phyloP scores from a whole-genome alignment of 140 eudicot genomes.

The Senecio squalidus region DNA sequence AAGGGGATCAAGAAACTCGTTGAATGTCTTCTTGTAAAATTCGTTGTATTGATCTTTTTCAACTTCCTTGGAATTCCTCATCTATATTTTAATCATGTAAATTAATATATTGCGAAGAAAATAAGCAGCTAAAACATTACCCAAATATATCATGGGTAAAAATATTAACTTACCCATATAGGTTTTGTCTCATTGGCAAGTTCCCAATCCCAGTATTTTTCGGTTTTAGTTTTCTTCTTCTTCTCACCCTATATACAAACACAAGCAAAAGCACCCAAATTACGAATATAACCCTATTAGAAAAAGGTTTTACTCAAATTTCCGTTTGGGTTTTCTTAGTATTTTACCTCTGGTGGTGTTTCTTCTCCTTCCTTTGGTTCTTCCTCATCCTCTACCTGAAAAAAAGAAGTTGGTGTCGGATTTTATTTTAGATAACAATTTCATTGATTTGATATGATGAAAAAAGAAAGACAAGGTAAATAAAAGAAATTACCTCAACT shows the following conservation, averaged over 20 bases:
- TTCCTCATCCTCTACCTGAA: conserved; percentile 92
- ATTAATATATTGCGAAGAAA: neutral
- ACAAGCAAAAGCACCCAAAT: neutral
- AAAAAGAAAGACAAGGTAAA: neutral
- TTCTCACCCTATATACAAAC: conserved; percentile 56
- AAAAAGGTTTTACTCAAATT: too few species aligned
- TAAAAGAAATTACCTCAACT: conserved; percentile 54
- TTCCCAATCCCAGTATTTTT: conserved; percentile 99
- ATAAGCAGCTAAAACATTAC: neutral
- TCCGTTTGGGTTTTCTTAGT: neutral
- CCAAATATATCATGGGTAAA: neutral
- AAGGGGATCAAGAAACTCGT: conserved; percentile 83
- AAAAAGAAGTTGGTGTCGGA: neutral
- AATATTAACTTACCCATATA: conserved; percentile 61
- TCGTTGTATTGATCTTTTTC: conserved; percentile 82
- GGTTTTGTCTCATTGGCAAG: conserved; percentile 92
- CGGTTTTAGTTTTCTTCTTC: conserved; percentile 82
- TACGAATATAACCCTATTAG: too few species aligned
- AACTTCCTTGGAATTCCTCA: conserved; percentile 85
- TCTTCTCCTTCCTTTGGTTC: conserved; percentile 94
- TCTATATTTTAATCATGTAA: conserved; percentile 35
- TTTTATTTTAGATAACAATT: neutral
- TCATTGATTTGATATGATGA: neutral
- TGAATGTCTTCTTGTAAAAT: conserved; percentile 89
- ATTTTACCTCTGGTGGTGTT: conserved; percentile 61